phyloP scores from a whole-genome alignment of 208 protist species.

The Naegleria gruberi region DNA sequence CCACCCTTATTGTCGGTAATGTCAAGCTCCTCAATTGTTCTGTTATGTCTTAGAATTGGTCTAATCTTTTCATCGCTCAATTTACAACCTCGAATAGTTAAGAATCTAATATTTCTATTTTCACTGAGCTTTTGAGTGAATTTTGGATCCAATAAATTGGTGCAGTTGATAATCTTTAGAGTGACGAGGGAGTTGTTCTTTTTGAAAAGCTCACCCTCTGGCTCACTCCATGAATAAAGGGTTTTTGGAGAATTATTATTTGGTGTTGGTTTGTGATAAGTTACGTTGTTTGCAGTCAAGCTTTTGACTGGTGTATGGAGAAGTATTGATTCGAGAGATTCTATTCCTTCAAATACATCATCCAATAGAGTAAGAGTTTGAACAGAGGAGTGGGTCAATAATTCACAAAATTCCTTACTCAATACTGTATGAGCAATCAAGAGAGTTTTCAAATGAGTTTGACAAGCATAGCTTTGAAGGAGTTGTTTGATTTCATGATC shows the following conservation, averaged over 20 bases:
- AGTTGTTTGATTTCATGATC: background rate
- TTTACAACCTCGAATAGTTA: background rate
- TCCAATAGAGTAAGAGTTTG: background rate
- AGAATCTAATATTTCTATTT: background rate
- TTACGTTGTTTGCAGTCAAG: background rate
- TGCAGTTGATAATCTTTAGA: background rate
- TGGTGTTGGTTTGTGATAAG: background rate
- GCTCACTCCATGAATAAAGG: background rate
- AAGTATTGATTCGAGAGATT: background rate
- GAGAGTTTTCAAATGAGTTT: background rate
- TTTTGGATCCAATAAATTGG: background rate
- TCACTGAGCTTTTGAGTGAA: background rate
- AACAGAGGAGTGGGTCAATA: background rate
- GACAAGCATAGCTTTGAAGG: background rate
- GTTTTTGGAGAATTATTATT: background rate
- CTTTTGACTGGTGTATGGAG: background rate
- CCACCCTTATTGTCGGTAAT: background rate
- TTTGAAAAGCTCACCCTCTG: background rate
- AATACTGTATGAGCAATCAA: background rate
- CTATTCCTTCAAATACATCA: background rate
- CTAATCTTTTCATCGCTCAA: background rate
- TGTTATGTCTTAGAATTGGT: background rate
- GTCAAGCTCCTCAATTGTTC: background rate
- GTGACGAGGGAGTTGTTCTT: background rate
- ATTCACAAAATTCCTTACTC: background rate